phyloP scores from a whole-genome alignment of 371 early-diverging fungal species.

The Furculomyces boomerangus region DNA sequence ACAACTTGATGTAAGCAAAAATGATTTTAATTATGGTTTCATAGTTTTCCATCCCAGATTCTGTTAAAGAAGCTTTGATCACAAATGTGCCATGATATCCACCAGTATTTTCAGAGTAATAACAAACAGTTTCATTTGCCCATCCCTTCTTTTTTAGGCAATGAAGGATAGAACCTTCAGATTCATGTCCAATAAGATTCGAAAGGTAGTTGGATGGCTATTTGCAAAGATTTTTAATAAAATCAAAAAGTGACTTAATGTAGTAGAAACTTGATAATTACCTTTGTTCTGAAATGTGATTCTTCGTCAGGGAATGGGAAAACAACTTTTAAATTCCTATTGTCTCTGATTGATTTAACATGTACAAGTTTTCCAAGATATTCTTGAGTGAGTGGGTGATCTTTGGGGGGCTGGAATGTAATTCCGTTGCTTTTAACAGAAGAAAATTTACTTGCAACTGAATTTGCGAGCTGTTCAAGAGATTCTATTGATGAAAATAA shows the following conservation, averaged over 20 bases:
- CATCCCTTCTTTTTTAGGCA: constrained; percentile 71
- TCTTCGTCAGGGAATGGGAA: constrained; percentile 70
- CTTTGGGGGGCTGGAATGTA: constrained; percentile 42
- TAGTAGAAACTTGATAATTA: background rate
- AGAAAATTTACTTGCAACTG: constrained; percentile 69
- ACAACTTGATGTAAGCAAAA: constrained; percentile 75
- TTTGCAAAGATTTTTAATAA: background rate
- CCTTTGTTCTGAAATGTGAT: constrained; percentile 11
- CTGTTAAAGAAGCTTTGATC: constrained; percentile 62
- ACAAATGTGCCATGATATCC: constrained; percentile 38
- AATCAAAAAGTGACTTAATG: background rate
- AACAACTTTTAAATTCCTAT: constrained; percentile 49
- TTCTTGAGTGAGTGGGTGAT: constrained; percentile 53
- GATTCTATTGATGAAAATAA: constrained; percentile 44
- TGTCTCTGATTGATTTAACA: constrained; percentile 70
- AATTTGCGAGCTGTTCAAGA: constrained; percentile 56
- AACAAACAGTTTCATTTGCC: constrained; percentile 61
- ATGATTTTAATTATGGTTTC: constrained; percentile 56
- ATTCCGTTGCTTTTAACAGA: constrained; percentile 49
- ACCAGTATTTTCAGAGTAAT: constrained; percentile 14
- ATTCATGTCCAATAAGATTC: constrained; percentile 68
- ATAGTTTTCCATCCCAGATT: constrained; percentile 54
- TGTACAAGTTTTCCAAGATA: constrained; percentile 54
- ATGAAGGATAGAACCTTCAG: constrained; percentile 69
- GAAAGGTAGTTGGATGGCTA: constrained; percentile 48